These are phyloP conservation scores for Penicillium sp. DNA, from an alignment of 2,329 filamentous ascomycete genomes.

Conservation along the genomic window DNA sequence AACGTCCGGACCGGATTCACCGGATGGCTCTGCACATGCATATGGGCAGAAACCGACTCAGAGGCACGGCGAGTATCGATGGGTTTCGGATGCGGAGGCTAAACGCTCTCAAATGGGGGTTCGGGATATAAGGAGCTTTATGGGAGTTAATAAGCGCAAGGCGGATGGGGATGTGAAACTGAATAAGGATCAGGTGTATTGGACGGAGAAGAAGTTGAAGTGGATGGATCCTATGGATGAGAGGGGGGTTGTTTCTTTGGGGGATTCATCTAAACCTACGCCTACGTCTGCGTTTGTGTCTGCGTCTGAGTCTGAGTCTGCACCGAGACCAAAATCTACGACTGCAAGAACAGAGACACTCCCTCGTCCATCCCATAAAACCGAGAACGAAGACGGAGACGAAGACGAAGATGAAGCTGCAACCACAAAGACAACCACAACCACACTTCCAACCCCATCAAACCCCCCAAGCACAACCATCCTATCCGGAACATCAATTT, in stretches of 20 bases:
- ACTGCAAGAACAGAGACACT: no score
- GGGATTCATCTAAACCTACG: neutral
- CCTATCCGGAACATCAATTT: slow-evolving; percentile 74
- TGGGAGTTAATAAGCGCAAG: slow-evolving; percentile 52
- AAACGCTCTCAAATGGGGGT: slow-evolving; percentile 33
- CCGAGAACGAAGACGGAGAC: slow-evolving; percentile 12
- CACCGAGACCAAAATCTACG: no score
- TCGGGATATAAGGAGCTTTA: slow-evolving; percentile 52
- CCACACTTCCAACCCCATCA: slow-evolving; percentile 29
- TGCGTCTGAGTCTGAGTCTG: no score
- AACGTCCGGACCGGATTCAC: slow-evolving; percentile 2
- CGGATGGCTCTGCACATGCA: neutral
- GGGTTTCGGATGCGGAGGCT: slow-evolving; percentile 40
- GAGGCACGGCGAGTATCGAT: slow-evolving; percentile 53
- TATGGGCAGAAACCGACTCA: neutral
- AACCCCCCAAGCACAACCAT: slow-evolving; percentile 46
- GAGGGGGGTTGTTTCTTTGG: neutral
- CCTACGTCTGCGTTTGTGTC: neutral
- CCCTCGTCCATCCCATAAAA: no score
- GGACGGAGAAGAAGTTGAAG: slow-evolving; percentile 22
- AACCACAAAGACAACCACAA: neutral
- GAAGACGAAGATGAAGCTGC: neutral
- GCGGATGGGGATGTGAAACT: slow-evolving; percentile 24
- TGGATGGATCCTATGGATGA: neutral
- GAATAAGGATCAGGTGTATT: slow-evolving; percentile 30